Percentiles rank a stretch among this genome's conserved stretches.
Evolutionary conservation across 768 basidiomycete genomes (phyloP).

Genomic region (Leucogyrophana mollusca): DNA sequence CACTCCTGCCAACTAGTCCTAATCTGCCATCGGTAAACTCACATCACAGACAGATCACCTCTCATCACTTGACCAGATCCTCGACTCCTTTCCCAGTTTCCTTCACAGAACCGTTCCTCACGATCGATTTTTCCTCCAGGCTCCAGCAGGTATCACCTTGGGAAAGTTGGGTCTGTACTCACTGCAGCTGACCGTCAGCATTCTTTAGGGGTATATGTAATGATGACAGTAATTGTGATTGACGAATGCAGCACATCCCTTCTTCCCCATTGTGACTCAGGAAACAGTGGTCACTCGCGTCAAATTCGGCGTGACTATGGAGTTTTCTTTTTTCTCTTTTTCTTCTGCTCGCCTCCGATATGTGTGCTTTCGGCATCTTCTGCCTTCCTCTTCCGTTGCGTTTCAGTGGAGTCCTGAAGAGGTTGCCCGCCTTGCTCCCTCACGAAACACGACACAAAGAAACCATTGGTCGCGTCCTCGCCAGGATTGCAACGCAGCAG

Average conservation of each 20-base stretch:
- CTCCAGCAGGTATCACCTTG: background rate
- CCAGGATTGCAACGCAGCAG: constrained; percentile 74
- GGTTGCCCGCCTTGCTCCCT: background rate
- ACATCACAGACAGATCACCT: constrained; percentile 18
- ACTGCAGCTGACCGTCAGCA: constrained; percentile 32
- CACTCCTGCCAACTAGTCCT: constrained; percentile 34
- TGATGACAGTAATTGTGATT: constrained; percentile 20
- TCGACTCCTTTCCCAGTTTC: background rate
- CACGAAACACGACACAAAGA: constrained; percentile 96
- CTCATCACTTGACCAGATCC: constrained; percentile 14
- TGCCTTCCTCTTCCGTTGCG: constrained; percentile 26
- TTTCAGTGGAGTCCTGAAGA: background rate
- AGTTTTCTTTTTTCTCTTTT: constrained; percentile 13
- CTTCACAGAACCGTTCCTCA: background rate
- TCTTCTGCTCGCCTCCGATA: constrained; percentile 18
- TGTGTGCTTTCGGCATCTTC: constrained; percentile 16
- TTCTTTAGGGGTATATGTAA: constrained; percentile 27
- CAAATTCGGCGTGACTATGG: constrained; percentile 1
- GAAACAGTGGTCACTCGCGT: background rate
- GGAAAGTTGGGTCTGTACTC: constrained; percentile 19
- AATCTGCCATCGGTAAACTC: constrained; percentile 25
- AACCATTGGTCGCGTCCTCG: constrained; percentile 91
- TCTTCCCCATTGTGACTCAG: constrained; percentile 15
- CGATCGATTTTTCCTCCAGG: constrained; percentile 10
- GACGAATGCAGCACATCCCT: constrained; percentile 19